Conservation (phyloP, 305 asterid genomes). For the Solanum hybrid region DNA sequence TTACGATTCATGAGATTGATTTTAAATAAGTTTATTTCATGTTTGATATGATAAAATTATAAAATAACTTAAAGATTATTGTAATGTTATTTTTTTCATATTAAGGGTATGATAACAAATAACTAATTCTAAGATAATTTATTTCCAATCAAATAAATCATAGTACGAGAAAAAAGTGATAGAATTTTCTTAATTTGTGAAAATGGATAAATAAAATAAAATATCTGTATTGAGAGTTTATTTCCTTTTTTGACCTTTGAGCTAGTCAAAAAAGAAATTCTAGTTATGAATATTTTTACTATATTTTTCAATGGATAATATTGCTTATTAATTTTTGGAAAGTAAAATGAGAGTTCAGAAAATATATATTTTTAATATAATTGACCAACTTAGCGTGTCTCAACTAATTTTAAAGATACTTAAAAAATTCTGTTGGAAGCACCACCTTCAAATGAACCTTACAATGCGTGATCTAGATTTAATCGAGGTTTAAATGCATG, state of each 20-base stretch:
- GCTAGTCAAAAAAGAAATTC: not conserved
- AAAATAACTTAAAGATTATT: no score
- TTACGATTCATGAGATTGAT: rapidly evolving
- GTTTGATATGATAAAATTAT: not conserved
- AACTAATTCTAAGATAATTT: rapidly evolving
- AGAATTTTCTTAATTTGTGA: no score
- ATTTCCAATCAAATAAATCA: not conserved
- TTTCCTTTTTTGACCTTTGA: not conserved
- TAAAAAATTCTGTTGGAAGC: rapidly evolving
- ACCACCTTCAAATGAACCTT: rapidly evolving
- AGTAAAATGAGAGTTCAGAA: not conserved
- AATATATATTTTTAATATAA: not conserved
- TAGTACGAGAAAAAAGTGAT: not conserved
- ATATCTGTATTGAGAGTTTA: not conserved
- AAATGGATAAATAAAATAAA: not conserved
- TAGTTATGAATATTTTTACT: not conserved
- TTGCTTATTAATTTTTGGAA: not conserved
- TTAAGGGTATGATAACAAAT: not conserved
- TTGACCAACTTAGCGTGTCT: not conserved
- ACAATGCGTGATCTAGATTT: rapidly evolving
- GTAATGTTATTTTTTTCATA: no score
- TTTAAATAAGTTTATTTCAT: not conserved
- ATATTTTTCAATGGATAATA: not conserved
- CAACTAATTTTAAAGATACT: not conserved
- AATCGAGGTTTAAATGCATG: no score